phyloP scores from a whole-genome alignment of 2,329 filamentous ascomycete species.

The Aspergillus ibericus region DNA sequence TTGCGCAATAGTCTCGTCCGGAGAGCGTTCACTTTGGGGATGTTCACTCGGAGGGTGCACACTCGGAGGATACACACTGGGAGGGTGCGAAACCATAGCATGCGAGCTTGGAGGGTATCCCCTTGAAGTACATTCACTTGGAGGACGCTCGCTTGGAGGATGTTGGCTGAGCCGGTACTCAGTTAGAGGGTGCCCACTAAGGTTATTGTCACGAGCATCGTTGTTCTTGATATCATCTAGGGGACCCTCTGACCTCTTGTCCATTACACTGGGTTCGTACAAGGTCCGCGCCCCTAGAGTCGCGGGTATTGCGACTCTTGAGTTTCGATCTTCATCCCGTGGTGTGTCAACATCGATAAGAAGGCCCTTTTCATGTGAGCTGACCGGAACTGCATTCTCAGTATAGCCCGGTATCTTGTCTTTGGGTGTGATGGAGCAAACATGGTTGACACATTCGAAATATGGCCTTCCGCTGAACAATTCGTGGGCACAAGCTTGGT shows the following conservation, averaged over 20 bases:
- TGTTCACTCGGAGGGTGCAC: not conserved
- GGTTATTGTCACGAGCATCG: not conserved
- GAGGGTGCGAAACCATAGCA: not conserved
- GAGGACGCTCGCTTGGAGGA: not conserved
- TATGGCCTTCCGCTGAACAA: constrained; percentile 42
- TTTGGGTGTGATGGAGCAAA: constrained; percentile 39
- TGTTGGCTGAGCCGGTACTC: not conserved
- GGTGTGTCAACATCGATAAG: constrained; percentile 24
- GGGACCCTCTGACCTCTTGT: not conserved
- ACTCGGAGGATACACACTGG: not conserved
- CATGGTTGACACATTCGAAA: constrained; percentile 47
- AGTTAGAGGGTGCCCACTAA: not conserved
- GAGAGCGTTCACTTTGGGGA: not conserved
- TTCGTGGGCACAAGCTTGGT: constrained; percentile 48
- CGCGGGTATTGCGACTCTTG: not conserved
- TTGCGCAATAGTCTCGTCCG: not conserved
- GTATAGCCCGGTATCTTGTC: constrained; percentile 18
- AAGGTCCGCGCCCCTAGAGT: constrained; percentile 5
- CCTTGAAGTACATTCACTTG: not conserved
- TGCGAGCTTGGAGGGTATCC: not conserved
- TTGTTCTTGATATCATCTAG: not conserved
- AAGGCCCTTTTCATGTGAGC: not conserved
- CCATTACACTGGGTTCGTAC: constrained; percentile 2
- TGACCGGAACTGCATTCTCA: not conserved
- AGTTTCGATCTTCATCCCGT: not conserved